Evolutionary conservation across 768 basidiomycete species (phyloP).

Genomic region (Lactarius indigo): DNA sequence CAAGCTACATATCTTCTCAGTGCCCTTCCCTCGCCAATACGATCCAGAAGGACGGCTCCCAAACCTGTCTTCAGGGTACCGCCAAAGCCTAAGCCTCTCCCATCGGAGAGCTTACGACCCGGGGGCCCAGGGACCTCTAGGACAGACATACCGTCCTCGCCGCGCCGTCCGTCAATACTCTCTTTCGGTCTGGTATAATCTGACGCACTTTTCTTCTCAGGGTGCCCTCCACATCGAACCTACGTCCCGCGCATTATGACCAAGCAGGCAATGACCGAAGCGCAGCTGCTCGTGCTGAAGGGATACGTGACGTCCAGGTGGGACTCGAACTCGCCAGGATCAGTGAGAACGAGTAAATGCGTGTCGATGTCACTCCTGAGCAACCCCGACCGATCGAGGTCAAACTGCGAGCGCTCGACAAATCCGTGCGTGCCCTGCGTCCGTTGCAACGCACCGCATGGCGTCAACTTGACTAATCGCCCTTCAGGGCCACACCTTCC

Average conservation of each 20-base stretch:
- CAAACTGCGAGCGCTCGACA: conserved; percentile 49
- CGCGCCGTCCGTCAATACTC: conserved; percentile 54
- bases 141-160: conserved; percentile 59
- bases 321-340: conserved; percentile 60
- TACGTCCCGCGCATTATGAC: conserved; percentile 61
- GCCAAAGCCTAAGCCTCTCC: conserved; percentile 56
- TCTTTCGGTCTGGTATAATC: conserved; percentile 6
- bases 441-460: neutral
- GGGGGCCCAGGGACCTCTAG: conserved; percentile 67
- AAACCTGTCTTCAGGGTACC: conserved; percentile 62
- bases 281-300: conserved; percentile 62
- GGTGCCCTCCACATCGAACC: conserved; percentile 63
- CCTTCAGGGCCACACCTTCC: conserved; percentile 12
- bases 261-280: conserved; percentile 66
- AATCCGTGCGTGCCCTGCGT: conserved; percentile 42
- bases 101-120: conserved; percentile 58
- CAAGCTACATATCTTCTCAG: conserved; percentile 17
- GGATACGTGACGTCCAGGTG: conserved; percentile 67
- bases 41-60: conserved; percentile 39
- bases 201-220: conserved; percentile 34
- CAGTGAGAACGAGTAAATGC: conserved; percentile 47
- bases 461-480: neutral
- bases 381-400: conserved; percentile 59
- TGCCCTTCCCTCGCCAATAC: conserved; percentile 38
- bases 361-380: conserved; percentile 48